Evolutionary conservation across 148 eudicot species (phyloP), one percentile per base, ranked within the genome.

Genomic region (Rhododendron vialii): DNA sequence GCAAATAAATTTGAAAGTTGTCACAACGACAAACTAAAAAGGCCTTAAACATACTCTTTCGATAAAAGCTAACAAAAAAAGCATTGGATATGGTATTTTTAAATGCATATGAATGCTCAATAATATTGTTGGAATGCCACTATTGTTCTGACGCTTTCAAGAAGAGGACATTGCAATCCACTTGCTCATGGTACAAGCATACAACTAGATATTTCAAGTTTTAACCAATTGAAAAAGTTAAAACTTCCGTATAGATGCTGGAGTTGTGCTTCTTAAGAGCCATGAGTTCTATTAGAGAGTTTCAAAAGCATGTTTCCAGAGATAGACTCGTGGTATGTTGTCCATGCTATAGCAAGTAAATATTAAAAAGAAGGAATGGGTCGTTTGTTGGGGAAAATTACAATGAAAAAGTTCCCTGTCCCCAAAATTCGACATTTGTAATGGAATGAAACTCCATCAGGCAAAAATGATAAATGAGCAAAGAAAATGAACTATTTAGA

Each of bases 131-230:
- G 55, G 55, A 47, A n/a, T 43, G 57, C 55, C 50, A 53, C 61
- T 76, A 83, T 47, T 2, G 15, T 57, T 48, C 50, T 36, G 15
- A 43, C 48, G 43, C 15, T 28, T 83, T 63, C 55, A 43, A 61
- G 74, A 38, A 82, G 84, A 83, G 26, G 77, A 11, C 51, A 41
- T 83, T 65, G 35, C 55, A 15, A 13, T 57, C 53, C 82, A 80
- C 15, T 80, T 80, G 28, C 57, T 77, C 18, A 26, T 4, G 55
- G 3, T 55, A 50, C 15, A 12, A 51, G 65, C 41, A 1, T 50
- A 80, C 15, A 4, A 26, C 28, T 50, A n/a, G 82, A 80, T 50
- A 35, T 80, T 50, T 80, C 55, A 50, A 67, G 69, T 61, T 61
- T 61, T 7, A 45, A 53, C 38, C 8, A 50, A 12, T 47, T 4